Evolutionary conservation across 1,284 basidiomycete species (phyloP).

Genomic region (Irpex rosettiformis): DNA sequence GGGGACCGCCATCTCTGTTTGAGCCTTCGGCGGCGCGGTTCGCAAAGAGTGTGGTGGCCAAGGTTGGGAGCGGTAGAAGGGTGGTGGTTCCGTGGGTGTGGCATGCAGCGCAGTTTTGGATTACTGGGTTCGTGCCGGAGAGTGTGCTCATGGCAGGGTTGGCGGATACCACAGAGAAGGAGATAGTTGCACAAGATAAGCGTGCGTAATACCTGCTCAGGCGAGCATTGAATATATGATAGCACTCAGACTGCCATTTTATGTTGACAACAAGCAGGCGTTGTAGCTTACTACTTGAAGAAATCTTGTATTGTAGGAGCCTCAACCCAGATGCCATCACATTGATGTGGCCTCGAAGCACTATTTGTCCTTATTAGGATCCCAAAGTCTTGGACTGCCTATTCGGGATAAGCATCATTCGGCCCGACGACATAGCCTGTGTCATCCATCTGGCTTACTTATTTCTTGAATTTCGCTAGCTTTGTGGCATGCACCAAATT

Average conservation of each 20-base stretch:
- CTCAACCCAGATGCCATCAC: too few species aligned
- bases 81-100: conserved; percentile 7
- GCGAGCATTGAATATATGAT: too few species aligned
- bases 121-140: conserved; percentile 3
- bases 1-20: background rate
- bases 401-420: background rate
- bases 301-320: too few species aligned
- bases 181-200: background rate
- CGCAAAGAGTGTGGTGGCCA: conserved; percentile 11
- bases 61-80: conserved; percentile 13
- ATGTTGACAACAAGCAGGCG: too few species aligned
- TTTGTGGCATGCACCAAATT: too few species aligned
- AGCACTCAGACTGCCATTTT: too few species aligned
- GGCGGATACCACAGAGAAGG: background rate
- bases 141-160: conserved; percentile 3
- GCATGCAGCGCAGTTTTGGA: conserved; percentile 13
- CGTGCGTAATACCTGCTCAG: background rate
- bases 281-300: too few species aligned
- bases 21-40: conserved; percentile 11
- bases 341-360: too few species aligned
- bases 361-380: background rate
- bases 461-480: too few species aligned
- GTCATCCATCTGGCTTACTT: too few species aligned
- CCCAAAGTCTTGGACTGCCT: background rate
- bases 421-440: background rate